Conservation (phyloP, 2,329 filamentous ascomycete genomes). For the Leptographium wingfieldii region DNA sequence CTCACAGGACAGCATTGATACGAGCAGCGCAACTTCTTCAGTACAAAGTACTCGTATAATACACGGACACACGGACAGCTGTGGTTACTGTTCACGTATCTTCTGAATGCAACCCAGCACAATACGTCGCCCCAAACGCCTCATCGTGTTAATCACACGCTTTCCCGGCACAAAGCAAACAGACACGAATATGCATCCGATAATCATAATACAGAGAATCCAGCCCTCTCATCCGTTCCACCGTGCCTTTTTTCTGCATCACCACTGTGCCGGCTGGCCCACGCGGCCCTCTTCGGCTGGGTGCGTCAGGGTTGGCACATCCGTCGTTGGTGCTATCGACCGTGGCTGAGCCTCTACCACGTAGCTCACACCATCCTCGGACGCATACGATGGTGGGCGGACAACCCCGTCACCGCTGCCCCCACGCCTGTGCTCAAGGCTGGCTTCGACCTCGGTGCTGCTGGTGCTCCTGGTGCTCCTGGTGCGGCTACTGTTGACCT, state of each 20-base stretch:
- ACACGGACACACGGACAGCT: no score
- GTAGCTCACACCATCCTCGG: conserved; percentile 63
- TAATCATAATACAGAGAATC: neutral
- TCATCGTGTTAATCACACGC: neutral
- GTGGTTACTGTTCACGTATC: neutral
- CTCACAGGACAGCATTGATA: no score
- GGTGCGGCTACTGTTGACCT: no score
- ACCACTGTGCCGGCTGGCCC: conserved; percentile 15
- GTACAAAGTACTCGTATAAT: no score
- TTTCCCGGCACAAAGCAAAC: neutral
- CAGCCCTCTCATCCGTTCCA: neutral
- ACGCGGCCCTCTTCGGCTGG: conserved; percentile 30
- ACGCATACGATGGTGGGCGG: conserved; percentile 64
- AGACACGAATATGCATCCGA: neutral
- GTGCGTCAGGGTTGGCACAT: conserved; percentile 20
- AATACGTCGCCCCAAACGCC: neutral
- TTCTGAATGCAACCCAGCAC: neutral
- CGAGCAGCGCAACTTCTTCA: no score
- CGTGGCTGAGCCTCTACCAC: conserved; percentile 54
- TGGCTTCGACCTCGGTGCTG: no score
- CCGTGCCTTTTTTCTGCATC: neutral
- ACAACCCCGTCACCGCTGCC: conserved; percentile 10
- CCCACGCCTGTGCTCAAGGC: conserved; percentile 6
- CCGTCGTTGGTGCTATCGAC: conserved; percentile 36
- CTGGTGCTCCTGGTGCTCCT: no score